Evolutionary conservation across 257 asterid species (phyloP), one percentile per base, ranked within the genome.

Genomic region (Nicotiana tabacum): DNA sequence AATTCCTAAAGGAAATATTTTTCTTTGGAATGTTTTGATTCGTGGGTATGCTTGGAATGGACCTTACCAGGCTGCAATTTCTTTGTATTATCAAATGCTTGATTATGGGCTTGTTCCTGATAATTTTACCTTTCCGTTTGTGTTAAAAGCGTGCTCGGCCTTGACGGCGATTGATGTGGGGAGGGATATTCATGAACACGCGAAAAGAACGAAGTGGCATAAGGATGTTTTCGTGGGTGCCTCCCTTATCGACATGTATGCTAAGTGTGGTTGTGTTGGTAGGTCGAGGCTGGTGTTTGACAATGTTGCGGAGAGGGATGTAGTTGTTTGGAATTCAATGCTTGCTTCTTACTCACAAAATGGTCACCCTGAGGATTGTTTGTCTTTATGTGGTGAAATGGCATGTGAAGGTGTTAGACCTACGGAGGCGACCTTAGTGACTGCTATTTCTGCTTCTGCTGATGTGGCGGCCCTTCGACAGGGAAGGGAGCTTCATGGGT

Each of bases 1-100:
- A 90, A 92, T 88, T 84, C 88, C 93, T 66, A 89, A 85, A 16
- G 80, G 89, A 64, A 88, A 90, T 82, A 76, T 88, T n/a, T 89
- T 90, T 65, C 91, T 92, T 58, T 90, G 93, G 96, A 92, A 90
- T 84, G 90, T 92, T 80, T 84, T 92, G 69, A 89, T 90, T 82
- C 93, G 93, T 8, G 94, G 90, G 62, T 90, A 92, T 57, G 94
- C 96, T 13, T 92, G 96, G 94, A 88, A 86, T 80, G 96, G 92
- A 13, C 96, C 92, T 2, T 80, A 86, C 56, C 86, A 84, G 78
- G 83, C 82, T 66, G 91, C 94, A 15, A 82, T 92, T 80, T 77
- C 87, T 17, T 80, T 92, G 37, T 89, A 88, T 85, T 78, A 82
- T 64, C 87, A 84, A 77, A 84, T 92, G 88, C 70, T 86, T 77